A percentile compares a stretch with the other conserved stretches of the same genome.
These are phyloP conservation scores for Linnemannia hyalina DNA, from an alignment of 192 early-diverging fungal genomes.

Conservation along the genomic window DNA sequence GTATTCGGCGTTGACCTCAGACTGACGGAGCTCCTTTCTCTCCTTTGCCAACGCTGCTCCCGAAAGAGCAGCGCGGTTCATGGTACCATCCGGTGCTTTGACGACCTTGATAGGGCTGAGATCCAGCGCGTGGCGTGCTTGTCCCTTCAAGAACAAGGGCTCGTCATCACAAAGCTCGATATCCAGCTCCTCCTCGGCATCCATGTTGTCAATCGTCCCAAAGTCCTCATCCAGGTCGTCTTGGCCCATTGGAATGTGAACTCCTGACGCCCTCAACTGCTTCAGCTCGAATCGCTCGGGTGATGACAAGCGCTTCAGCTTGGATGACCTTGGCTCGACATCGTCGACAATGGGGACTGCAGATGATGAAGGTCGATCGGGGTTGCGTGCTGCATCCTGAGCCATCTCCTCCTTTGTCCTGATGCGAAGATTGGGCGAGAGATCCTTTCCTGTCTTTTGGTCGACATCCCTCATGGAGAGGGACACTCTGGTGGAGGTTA, in stretches of 20 bases:
- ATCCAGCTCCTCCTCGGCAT: conserved; percentile 95
- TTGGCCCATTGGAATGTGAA: conserved; percentile 85
- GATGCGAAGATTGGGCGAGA: conserved; percentile 85
- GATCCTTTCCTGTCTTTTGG: conserved; percentile 90
- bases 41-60: conserved; percentile 96
- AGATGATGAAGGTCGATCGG: conserved; percentile 70
- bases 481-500: conserved; percentile 83
- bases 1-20: conserved; percentile 81
- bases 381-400: conserved; percentile 70
- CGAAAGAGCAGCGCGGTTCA: conserved; percentile 95
- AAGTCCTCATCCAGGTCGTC: conserved; percentile 92
- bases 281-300: conserved; percentile 98
- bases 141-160: conserved; percentile 94
- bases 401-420: conserved; percentile 75
- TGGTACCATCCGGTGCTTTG: conserved; percentile 96
- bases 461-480: conserved; percentile 98
- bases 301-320: conserved; percentile 89
- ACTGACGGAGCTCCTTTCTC: conserved; percentile 88
- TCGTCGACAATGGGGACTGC: conserved; percentile 62
- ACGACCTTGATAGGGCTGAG: conserved; percentile 98
- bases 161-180: conserved; percentile 97
- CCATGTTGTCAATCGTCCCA: conserved; percentile 83
- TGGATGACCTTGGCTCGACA: conserved; percentile 54
- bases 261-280: conserved; percentile 97
- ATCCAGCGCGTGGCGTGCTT: conserved; percentile 85